phyloP scores from a whole-genome alignment of 192 early-diverging fungal species.

The Diversispora eburnea region DNA sequence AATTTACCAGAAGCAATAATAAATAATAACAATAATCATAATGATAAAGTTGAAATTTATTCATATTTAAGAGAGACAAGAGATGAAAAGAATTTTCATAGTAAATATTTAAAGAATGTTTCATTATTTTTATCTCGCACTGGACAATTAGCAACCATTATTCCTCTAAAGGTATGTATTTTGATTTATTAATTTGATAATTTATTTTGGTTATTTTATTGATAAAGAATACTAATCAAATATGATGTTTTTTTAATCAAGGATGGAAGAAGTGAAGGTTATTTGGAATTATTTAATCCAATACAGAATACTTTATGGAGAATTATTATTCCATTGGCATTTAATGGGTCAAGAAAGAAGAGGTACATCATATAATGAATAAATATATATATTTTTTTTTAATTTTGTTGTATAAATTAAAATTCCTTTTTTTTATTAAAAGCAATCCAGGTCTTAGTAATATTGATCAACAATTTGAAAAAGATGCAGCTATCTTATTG shows the following conservation, averaged over 20 bases:
- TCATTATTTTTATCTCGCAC: slow-evolving; percentile 43
- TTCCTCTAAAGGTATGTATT: slow-evolving; percentile 43
- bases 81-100: slow-evolving; percentile 41
- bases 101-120: slow-evolving; percentile 45
- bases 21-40: not conserved
- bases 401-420: slow-evolving; percentile 1
- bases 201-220: not conserved
- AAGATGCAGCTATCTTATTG: slow-evolving; percentile 47
- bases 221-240: too few species aligned
- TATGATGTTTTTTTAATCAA: slow-evolving; percentile 19
- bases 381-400: slow-evolving; percentile 2
- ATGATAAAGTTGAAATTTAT: slow-evolving; percentile 34
- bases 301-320: slow-evolving; percentile 49
- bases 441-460: slow-evolving; percentile 27
- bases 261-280: slow-evolving; percentile 54
- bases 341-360: slow-evolving; percentile 31
- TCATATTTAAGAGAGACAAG: slow-evolving; percentile 43
- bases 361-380: not conserved
- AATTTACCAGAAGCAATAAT: slow-evolving; percentile 17
- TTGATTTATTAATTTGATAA: not conserved
- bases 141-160: slow-evolving; percentile 50
- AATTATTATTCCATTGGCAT: slow-evolving; percentile 46
- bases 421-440: not conserved
- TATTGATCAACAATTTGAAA: slow-evolving; percentile 38
- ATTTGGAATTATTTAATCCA: slow-evolving; percentile 53